A percentile compares a stretch with the other conserved stretches of the same genome.
phyloP scores from a whole-genome alignment of 495 filamentous ascomycete species.

The Hyaloscypha variabilis region DNA sequence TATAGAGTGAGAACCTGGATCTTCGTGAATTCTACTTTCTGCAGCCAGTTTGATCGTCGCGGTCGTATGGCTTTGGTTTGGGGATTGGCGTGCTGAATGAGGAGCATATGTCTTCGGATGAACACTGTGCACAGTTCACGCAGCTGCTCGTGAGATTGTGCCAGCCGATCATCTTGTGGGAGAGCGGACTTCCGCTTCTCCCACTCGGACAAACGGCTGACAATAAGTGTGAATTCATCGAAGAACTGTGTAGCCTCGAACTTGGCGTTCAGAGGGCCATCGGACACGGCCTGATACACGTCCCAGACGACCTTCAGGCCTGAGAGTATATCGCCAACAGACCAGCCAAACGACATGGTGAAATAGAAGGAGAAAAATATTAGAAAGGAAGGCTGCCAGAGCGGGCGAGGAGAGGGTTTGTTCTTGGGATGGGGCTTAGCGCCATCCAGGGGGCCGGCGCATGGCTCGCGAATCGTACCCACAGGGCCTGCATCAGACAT shows the following conservation, averaged over 20 bases:
- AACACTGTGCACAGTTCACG: conserved; percentile 9
- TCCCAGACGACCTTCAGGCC: conserved; percentile 19
- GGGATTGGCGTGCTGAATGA: conserved; percentile 22
- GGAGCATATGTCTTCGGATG: conserved; percentile 16
- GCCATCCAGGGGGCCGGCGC: neutral
- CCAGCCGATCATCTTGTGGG: conserved; percentile 9
- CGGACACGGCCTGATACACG: conserved; percentile 16
- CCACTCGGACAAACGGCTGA: conserved; percentile 21
- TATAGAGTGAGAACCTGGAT: conserved; percentile 12
- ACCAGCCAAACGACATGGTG: conserved; percentile 23
- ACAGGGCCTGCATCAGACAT: neutral
- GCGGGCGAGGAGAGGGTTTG: neutral
- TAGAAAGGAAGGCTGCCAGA: neutral
- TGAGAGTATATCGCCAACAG: conserved; percentile 17
- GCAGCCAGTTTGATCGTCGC: conserved; percentile 12
- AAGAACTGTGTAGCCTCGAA: conserved; percentile 20
- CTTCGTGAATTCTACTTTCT: conserved; percentile 19
- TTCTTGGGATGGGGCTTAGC: too few species aligned
- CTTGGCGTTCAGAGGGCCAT: conserved; percentile 18
- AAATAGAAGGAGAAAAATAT: neutral
- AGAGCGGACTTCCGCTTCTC: conserved; percentile 9
- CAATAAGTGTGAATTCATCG: conserved; percentile 14
- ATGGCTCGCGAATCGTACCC: neutral
- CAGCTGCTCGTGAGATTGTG: conserved; percentile 6
- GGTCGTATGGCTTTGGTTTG: conserved; percentile 9